Conservation (phyloP, 202 grass and related monocot genomes). For the Schoenoplectus tabernaemontani region DNA sequence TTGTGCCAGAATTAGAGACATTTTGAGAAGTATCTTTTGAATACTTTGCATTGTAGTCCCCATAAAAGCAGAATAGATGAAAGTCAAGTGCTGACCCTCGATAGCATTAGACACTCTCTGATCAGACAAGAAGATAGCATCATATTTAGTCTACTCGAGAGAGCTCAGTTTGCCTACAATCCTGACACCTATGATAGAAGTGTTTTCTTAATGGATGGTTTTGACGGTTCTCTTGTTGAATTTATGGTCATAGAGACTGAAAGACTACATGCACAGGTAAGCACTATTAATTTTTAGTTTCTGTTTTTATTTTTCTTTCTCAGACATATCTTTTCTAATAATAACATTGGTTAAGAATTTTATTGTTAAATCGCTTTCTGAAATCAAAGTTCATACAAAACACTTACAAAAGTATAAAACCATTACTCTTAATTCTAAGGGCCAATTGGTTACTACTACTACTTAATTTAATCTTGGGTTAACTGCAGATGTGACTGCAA, state of each 20-base stretch:
- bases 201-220: constrained; percentile 61
- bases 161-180: constrained; percentile 79
- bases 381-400: neutral
- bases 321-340: no score
- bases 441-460: neutral
- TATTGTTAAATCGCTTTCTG: neutral
- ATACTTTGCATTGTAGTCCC: constrained; percentile 33
- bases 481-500: neutral
- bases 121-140: constrained; percentile 98
- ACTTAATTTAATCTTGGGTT: neutral
- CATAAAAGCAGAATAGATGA: constrained; percentile 64
- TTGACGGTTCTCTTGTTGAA: constrained; percentile 66
- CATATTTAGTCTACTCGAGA: constrained; percentile 87
- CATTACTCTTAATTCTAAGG: neutral
- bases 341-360: neutral
- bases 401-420: neutral
- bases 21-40: neutral
- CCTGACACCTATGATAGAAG: constrained; percentile 55
- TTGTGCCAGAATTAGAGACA: neutral
- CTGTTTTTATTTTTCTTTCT: neutral
- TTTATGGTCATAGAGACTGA: constrained; percentile 86
- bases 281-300: neutral
- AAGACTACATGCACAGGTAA: constrained; percentile 75
- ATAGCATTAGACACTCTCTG: constrained; percentile 60
- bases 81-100: constrained; percentile 74